A percentile compares a stretch with the other conserved stretches of the same genome.
These are phyloP conservation scores for Peniophora sp. DNA, from an alignment of 1,284 basidiomycete species.

Conservation along the genomic window DNA sequence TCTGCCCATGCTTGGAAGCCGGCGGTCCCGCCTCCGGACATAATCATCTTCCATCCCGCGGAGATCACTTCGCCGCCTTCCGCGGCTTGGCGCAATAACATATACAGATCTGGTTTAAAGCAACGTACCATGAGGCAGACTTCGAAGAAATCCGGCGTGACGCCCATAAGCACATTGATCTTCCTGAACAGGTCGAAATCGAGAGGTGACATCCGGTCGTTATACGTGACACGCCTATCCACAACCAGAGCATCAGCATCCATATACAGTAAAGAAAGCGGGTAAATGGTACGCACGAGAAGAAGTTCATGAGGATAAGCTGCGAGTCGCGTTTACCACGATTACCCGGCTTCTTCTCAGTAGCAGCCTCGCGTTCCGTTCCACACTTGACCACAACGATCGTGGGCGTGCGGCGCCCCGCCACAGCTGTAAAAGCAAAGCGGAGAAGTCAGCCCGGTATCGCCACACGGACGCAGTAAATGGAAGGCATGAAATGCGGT, in stretches of 20 bases:
- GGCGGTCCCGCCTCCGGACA: too few relatives aligned
- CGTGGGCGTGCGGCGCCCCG: conserved; percentile 89
- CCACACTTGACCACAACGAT: conserved; percentile 97
- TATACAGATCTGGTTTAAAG: background rate
- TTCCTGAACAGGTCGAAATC: conserved; percentile 99
- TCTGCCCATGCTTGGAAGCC: too few relatives aligned
- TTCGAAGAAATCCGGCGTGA: conserved; percentile 99
- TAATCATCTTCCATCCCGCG: too few relatives aligned
- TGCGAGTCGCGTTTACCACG: conserved; percentile 98
- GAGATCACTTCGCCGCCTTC: too few relatives aligned
- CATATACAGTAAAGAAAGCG: too few relatives aligned
- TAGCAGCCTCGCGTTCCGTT: conserved; percentile 71
- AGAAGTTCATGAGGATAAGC: conserved; percentile 99
- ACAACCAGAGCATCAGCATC: too few relatives aligned
- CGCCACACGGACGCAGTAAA: background rate
- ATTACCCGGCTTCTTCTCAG: conserved; percentile 94
- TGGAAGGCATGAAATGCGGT: too few relatives aligned
- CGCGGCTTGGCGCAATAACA: too few relatives aligned
- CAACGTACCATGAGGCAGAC: conserved; percentile 87
- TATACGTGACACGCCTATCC: conserved; percentile 73
- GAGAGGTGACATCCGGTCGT: conserved; percentile 96
- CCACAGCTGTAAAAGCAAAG: conserved; percentile 42
- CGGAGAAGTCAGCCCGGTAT: conserved; percentile 3
- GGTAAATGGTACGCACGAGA: conserved; percentile 51
- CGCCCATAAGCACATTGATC: conserved; percentile 93